Conservation (phyloP, 2,329 filamentous ascomycete species). For the Fusarium pseudonygamai region DNA sequence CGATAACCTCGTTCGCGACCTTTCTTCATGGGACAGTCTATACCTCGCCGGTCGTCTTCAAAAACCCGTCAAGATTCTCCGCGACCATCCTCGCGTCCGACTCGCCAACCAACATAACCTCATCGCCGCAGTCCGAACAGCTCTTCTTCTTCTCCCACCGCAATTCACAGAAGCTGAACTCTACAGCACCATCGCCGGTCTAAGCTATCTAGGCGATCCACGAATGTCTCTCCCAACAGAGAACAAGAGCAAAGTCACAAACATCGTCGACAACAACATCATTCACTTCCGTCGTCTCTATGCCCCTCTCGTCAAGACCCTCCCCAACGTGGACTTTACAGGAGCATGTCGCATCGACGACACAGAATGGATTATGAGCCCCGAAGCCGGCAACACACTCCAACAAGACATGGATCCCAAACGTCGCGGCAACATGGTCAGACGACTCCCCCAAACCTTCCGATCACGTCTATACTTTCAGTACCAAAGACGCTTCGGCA, state of each 20-base stretch:
- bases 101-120: conserved; percentile 97
- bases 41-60: conserved; percentile 97
- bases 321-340: conserved; percentile 86
- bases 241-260: conserved; percentile 89
- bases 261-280: conserved; percentile 93
- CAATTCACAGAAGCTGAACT: conserved; percentile 87
- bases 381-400: conserved; percentile 71
- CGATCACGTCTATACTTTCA: conserved; percentile 91
- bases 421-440: conserved; percentile 94
- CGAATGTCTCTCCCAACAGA: conserved; percentile 92
- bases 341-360: conserved; percentile 58
- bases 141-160: conserved; percentile 84
- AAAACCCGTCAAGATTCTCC: conserved; percentile 97
- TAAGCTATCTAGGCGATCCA: conserved; percentile 96
- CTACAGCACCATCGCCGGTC: conserved; percentile 89
- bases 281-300: conserved; percentile 92
- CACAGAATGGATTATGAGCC: conserved; percentile 53
- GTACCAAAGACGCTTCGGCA: conserved; percentile 89
- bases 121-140: conserved; percentile 88
- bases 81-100: conserved; percentile 90
- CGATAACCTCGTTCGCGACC: conserved; percentile 85
- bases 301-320: conserved; percentile 84
- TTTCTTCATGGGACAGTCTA: conserved; percentile 91
- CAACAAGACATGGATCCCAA: conserved; percentile 92
- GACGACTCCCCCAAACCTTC: conserved; percentile 87